Evolutionary conservation across 768 basidiomycete genomes (phyloP).

Genomic region (Zangia roseola): DNA sequence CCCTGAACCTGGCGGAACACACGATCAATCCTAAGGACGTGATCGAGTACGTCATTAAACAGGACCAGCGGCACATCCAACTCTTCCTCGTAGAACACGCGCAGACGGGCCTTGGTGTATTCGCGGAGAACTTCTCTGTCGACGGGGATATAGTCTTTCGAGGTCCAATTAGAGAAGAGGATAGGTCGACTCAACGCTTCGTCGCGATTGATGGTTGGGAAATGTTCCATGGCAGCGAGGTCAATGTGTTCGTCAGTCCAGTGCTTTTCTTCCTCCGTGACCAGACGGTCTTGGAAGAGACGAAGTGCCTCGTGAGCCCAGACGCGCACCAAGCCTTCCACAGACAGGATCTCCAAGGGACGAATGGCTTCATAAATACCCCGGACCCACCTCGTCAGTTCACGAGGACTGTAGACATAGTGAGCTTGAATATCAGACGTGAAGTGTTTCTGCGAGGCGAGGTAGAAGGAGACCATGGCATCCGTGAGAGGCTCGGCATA

Average conservation of each 20-base stretch:
- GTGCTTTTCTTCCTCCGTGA: slow-evolving; percentile 84
- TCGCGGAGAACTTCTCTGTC: slow-evolving; percentile 91
- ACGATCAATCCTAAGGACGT: slow-evolving; percentile 95
- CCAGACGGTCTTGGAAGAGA: slow-evolving; percentile 96
- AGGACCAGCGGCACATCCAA: slow-evolving; percentile 95
- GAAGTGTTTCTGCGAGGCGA: slow-evolving; percentile 90
- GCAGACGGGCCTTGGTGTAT: slow-evolving; percentile 93
- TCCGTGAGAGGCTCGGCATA: slow-evolving; percentile 94
- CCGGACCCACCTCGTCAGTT: slow-evolving; percentile 95
- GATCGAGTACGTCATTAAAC: slow-evolving; percentile 98
- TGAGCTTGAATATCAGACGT: slow-evolving; percentile 98
- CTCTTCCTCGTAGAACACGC: slow-evolving; percentile 99
- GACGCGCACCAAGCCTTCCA: slow-evolving; percentile 93
- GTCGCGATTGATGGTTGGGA: slow-evolving; percentile 87
- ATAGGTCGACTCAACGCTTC: slow-evolving; percentile 90
- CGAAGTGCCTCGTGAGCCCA: slow-evolving; percentile 99
- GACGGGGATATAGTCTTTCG: slow-evolving; percentile 93
- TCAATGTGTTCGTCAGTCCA: slow-evolving; percentile 98
- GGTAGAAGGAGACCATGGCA: slow-evolving; percentile 96
- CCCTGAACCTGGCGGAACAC: slow-evolving; percentile 99
- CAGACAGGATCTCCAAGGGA: slow-evolving; percentile 88
- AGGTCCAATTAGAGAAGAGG: slow-evolving; percentile 99
- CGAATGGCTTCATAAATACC: slow-evolving; percentile 97
- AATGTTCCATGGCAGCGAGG: slow-evolving; percentile 76
- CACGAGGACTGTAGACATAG: slow-evolving; percentile 98